Conservation (phyloP, 108 stramenopile genomes). For the Stephanodiscus minutulus region DNA sequence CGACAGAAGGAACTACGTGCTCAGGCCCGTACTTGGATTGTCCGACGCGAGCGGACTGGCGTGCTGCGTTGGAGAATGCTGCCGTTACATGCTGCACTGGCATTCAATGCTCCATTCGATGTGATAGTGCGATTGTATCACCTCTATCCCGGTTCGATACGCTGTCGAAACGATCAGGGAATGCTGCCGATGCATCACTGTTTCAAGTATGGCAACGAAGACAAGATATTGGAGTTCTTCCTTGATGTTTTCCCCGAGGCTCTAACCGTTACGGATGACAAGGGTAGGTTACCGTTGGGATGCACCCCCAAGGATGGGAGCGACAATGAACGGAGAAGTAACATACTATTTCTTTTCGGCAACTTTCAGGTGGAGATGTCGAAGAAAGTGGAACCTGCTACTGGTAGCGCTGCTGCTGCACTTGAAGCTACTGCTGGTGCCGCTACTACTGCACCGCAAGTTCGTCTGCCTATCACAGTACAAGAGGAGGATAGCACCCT, state of each 20-base stretch:
- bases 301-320: constrained; percentile 46
- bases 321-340: constrained; percentile 51
- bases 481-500: constrained; percentile 1
- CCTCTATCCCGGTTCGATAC: constrained; percentile 55
- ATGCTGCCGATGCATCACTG: constrained; percentile 68
- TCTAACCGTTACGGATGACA: constrained; percentile 61
- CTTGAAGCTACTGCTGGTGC: background rate
- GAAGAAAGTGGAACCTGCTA: background rate
- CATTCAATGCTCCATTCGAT: constrained; percentile 68
- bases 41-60: constrained; percentile 53
- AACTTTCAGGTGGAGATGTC: constrained; percentile 6
- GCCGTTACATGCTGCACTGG: constrained; percentile 61
- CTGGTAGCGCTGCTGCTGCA: background rate
- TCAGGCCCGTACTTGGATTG: constrained; percentile 75
- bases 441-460: background rate
- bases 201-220: constrained; percentile 55
- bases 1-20: constrained; percentile 35
- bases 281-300: constrained; percentile 40
- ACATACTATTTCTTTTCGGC: constrained; percentile 21
- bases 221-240: constrained; percentile 59
- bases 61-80: constrained; percentile 69
- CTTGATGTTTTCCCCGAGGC: constrained; percentile 69
- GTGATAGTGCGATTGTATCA: constrained; percentile 53
- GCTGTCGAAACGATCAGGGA: constrained; percentile 62
- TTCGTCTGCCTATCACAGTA: background rate